phyloP scores from a whole-genome alignment of 768 basidiomycete species.

The Tricholoma saponaceum region DNA sequence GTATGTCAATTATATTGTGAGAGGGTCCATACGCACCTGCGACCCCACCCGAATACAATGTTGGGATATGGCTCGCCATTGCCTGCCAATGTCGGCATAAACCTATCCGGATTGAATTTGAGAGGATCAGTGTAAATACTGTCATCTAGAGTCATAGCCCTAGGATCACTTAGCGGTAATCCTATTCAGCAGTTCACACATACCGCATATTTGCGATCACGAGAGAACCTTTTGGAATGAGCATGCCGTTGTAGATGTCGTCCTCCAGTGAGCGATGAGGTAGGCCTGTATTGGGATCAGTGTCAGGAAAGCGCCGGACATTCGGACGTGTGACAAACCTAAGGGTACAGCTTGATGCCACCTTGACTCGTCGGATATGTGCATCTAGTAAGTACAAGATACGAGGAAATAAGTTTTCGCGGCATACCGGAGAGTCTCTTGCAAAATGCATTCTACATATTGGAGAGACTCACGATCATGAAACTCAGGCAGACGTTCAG shows the following conservation, averaged over 20 bases:
- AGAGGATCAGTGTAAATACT: slow-evolving; percentile 23
- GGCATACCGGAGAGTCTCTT: slow-evolving; percentile 11
- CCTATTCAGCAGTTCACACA: not conserved
- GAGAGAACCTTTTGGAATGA: slow-evolving; percentile 17
- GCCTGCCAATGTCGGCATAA: slow-evolving; percentile 19
- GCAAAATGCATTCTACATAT: slow-evolving; percentile 10
- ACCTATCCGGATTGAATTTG: slow-evolving; percentile 23
- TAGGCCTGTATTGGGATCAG: too few species aligned
- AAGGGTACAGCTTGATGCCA: slow-evolving; percentile 11
- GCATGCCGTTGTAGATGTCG: slow-evolving; percentile 20
- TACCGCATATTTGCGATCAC: slow-evolving; percentile 18
- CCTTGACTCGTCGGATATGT: not conserved
- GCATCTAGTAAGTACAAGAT: too few species aligned
- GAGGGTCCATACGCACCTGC: too few species aligned
- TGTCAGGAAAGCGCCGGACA: too few species aligned
- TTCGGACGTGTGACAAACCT: too few species aligned
- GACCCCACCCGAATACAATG: slow-evolving; percentile 31
- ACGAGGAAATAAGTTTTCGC: too few species aligned
- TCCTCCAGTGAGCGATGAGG: slow-evolving; percentile 15
- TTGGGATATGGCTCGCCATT: slow-evolving; percentile 13
- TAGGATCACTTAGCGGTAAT: not conserved
- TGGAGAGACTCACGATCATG: slow-evolving; percentile 12
- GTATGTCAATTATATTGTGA: slow-evolving; percentile 1
- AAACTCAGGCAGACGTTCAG: slow-evolving; percentile 8
- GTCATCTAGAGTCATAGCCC: slow-evolving; percentile 27